These are phyloP conservation scores for Cladobotryum protrusum DNA, from an alignment of 2,329 filamentous ascomycete genomes.

Conservation along the genomic window DNA sequence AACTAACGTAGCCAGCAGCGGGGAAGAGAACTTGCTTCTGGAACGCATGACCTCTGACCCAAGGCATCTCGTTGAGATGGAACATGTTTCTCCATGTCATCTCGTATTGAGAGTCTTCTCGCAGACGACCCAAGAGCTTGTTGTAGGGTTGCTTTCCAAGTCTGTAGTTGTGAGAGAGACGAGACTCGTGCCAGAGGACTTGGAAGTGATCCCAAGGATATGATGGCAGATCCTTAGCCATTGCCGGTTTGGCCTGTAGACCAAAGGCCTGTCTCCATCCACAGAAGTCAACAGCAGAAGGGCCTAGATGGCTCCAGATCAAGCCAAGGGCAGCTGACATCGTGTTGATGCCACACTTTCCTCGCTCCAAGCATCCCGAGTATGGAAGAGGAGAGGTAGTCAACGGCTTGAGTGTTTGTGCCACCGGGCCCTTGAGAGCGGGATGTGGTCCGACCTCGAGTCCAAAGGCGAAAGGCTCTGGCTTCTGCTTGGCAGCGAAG, in stretches of 20 bases:
- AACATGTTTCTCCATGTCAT: not conserved
- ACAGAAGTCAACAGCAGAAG: slow-evolving; percentile 2
- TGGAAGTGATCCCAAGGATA: slow-evolving; percentile 33
- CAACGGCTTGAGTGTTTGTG: slow-evolving; percentile 29
- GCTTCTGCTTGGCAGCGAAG: slow-evolving; percentile 2
- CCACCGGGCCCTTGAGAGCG: slow-evolving; percentile 40
- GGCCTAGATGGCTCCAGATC: slow-evolving; percentile 11
- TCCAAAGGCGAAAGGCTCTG: slow-evolving; percentile 3
- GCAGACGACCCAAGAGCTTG: not conserved
- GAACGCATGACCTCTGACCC: slow-evolving; percentile 1
- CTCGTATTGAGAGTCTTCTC: not conserved
- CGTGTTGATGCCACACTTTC: slow-evolving; percentile 13
- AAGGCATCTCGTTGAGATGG: not conserved
- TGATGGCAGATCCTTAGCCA: slow-evolving; percentile 25
- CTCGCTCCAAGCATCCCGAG: slow-evolving; percentile 13
- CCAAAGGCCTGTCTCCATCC: not conserved
- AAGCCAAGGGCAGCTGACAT: slow-evolving; percentile 14
- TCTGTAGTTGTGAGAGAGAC: slow-evolving; percentile 20
- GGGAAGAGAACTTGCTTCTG: slow-evolving; percentile 5
- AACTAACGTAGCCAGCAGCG: slow-evolving; percentile 5
- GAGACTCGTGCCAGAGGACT: slow-evolving; percentile 27
- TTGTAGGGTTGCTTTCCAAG: slow-evolving; percentile 14
- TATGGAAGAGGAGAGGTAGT: slow-evolving; percentile 9
- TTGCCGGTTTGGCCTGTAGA: not conserved
- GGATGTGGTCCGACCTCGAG: slow-evolving; percentile 43